Evolutionary conservation across 2,329 filamentous ascomycete genomes (phyloP).

Genomic region (Chlorencoelia australis): DNA sequence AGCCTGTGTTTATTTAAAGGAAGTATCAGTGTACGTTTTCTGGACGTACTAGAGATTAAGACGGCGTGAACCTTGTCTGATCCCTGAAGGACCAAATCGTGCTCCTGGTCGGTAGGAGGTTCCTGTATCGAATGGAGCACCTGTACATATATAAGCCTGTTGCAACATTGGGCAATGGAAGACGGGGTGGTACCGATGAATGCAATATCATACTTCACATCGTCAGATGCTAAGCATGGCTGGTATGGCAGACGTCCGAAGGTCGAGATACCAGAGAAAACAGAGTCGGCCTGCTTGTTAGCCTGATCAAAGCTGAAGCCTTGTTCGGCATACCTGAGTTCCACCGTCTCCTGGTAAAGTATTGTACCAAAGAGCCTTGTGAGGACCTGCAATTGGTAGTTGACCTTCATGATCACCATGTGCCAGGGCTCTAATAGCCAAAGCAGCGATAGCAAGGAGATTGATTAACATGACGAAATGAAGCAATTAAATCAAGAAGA

Average conservation of each 20-base stretch:
- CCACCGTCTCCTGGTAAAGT: slow-evolving; percentile 73
- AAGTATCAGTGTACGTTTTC: slow-evolving; percentile 17
- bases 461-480: slow-evolving; percentile 21
- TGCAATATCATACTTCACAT: slow-evolving; percentile 72
- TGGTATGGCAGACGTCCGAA: slow-evolving; percentile 72
- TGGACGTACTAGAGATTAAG: slow-evolving; percentile 73
- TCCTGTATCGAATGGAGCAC: slow-evolving; percentile 76
- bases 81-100: slow-evolving; percentile 74
- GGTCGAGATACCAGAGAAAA: slow-evolving; percentile 81
- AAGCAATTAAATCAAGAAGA: slow-evolving; percentile 1
- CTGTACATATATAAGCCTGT: slow-evolving; percentile 29
- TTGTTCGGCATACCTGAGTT: slow-evolving; percentile 50
- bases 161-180: slow-evolving; percentile 6
- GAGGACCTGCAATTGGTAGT: slow-evolving; percentile 45
- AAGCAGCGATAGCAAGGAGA: slow-evolving; percentile 15
- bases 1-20: slow-evolving; percentile 26
- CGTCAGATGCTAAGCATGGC: slow-evolving; percentile 61
- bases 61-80: slow-evolving; percentile 75
- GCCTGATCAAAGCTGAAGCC: slow-evolving; percentile 1
- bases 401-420: slow-evolving; percentile 73
- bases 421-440: slow-evolving; percentile 64
- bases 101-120: slow-evolving; percentile 79
- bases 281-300: slow-evolving; percentile 60
- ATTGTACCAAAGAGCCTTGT: slow-evolving; percentile 73
- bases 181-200: slow-evolving; percentile 53